Base-by-base conservation (phyloP, 805 yeast species). In the Hanseniaspora pseudoguilliermondii region DNA sequence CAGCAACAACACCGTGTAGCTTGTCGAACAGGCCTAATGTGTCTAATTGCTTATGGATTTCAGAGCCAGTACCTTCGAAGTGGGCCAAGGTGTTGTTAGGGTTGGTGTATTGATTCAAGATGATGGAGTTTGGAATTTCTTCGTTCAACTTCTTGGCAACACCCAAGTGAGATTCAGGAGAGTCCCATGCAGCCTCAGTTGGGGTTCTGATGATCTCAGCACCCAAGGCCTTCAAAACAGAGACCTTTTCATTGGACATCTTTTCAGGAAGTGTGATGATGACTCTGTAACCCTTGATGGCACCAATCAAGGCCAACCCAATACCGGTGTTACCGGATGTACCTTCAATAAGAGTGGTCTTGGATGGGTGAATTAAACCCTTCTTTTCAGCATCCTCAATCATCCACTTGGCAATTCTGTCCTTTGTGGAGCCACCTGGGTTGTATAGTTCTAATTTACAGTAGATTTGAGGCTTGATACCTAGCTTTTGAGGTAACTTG, bases 281-380 rank as follows among this genome's bases (percentile, higher is more conserved):
- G 51, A 91, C 84, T 69, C 91, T 75, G 72, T 86, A 86, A 50
- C 95, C 95, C 65, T 79, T 82, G 44, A 87, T 86, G 43, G 95
- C 95, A 63, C 93, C 95, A 20, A 85, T 81, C 29, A 86, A 74
- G 13, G 95, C 95, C 62, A 86, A 75, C 58, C 95, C 95, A 65
- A 86, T 87, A 70, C 95, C 95, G 47, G 95, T 86, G 72, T 86
- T 86, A 65, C 95, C 95, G 11, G 91, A 83, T 11, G 95, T 87
- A 56, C 95, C 95, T 71, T 86, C 95, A 61, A 87, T 86, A 65
- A 86, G 71, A 36, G 95, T 86, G 65, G 81, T 77, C 57, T 65
- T 64, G 5, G 91, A 91, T n/a, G 95, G 95, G 69, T 82, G 84
- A 64, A 86, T 84, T 60, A 79, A 71, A 52, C 95, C 95, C 16